These are phyloP conservation scores for Candida vaughaniae DNA, from an alignment of 805 yeast species.

Conservation along the genomic window DNA sequence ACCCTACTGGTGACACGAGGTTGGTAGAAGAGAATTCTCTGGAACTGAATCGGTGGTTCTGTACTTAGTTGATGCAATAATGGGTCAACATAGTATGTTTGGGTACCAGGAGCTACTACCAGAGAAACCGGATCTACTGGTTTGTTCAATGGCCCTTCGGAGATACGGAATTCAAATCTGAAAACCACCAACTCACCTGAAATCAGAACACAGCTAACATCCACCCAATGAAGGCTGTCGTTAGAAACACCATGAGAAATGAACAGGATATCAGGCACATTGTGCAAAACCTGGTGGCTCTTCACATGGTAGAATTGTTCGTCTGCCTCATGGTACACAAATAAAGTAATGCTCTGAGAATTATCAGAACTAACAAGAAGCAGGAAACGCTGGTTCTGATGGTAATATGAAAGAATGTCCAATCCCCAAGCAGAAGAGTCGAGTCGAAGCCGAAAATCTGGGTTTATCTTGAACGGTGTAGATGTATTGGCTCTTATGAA, in stretches of 20 bases:
- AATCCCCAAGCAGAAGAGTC: conserved; percentile 63
- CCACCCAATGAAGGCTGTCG: conserved; percentile 23
- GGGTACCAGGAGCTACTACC: conserved; percentile 7
- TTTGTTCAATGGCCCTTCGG: conserved; percentile 22
- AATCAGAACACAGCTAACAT: conserved; percentile 42
- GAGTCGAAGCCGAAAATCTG: conserved; percentile 29
- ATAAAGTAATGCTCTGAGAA: conserved; percentile 43
- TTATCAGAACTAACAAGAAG: conserved; percentile 56
- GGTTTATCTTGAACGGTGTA: conserved; percentile 20
- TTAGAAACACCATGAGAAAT: conserved; percentile 14
- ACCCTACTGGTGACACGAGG: conserved; percentile 32
- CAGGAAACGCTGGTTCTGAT: conserved; percentile 16
- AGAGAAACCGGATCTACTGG: conserved; percentile 10
- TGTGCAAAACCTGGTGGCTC: conserved; percentile 48
- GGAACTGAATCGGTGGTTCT: conserved; percentile 14
- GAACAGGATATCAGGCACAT: conserved; percentile 54
- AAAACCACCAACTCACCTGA: conserved; percentile 46
- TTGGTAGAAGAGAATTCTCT: conserved; percentile 19
- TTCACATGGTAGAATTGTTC: conserved; percentile 28
- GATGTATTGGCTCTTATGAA: conserved; percentile 13
- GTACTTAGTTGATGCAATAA: conserved; percentile 24
- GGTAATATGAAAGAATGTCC: conserved; percentile 36
- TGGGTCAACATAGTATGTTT: conserved; percentile 26
- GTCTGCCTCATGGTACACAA: conserved; percentile 30
- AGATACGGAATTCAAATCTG: conserved; percentile 27